Conservation (phyloP, 208 protist genomes). For the Crithidia mellificae region DNA sequence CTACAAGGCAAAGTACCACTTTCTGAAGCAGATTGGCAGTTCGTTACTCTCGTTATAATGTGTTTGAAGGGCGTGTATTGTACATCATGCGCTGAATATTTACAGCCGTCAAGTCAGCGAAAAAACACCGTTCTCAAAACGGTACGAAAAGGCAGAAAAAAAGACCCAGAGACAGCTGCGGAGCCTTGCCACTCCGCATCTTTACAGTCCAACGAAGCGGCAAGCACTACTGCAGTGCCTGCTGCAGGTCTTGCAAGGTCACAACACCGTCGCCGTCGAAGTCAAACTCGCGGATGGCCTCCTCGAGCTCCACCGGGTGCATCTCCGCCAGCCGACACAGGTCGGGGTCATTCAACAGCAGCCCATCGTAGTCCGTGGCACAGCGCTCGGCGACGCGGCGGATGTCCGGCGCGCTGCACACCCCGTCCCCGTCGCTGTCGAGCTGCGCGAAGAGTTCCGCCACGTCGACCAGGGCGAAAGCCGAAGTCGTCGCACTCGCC, state of each 20-base stretch:
- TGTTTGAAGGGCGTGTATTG: no score
- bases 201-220: no score
- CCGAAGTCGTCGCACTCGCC: slow-evolving; percentile 7
- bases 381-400: slow-evolving; percentile 32
- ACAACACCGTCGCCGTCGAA: slow-evolving; percentile 69
- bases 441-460: slow-evolving; percentile 47
- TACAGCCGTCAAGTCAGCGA: no score
- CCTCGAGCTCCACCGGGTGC: slow-evolving; percentile 49
- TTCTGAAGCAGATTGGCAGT: no score
- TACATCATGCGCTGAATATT: no score
- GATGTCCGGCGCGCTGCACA: slow-evolving; percentile 53
- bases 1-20: no score
- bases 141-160: slow-evolving; percentile 14
- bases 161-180: no score
- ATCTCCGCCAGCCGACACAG: slow-evolving; percentile 53
- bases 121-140: no score
- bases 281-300: slow-evolving; percentile 62
- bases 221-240: slow-evolving; percentile 41
- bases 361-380: slow-evolving; percentile 37
- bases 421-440: slow-evolving; percentile 63
- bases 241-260: slow-evolving; percentile 52
- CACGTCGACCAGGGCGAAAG: slow-evolving; percentile 31
- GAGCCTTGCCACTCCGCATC: no score
- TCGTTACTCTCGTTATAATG: no score
- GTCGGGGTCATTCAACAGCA: slow-evolving; percentile 43